These are phyloP conservation scores for Cryptococcus sp. DNA, from an alignment of 1,284 basidiomycete species.

Conservation along the genomic window DNA sequence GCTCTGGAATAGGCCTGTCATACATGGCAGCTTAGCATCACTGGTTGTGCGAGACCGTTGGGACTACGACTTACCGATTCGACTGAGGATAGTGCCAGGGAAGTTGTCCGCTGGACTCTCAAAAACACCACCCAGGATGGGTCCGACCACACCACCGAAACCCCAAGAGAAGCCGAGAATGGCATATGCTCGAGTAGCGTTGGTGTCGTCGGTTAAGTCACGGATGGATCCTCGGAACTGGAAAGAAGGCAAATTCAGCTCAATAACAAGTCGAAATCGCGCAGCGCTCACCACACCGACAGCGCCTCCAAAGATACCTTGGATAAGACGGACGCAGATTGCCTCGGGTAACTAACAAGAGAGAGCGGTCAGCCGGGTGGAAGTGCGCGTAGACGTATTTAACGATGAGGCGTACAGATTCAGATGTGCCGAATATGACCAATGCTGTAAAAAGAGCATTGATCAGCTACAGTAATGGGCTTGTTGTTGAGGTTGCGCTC, in stretches of 20 bases:
- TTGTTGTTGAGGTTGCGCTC: neutral
- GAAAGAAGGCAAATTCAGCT: slow-evolving; percentile 18
- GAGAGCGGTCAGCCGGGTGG: neutral
- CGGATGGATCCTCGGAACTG: slow-evolving; percentile 73
- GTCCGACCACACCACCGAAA: slow-evolving; percentile 68
- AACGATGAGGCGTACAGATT: slow-evolving; percentile 53
- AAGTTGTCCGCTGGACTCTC: slow-evolving; percentile 84
- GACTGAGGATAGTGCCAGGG: slow-evolving; percentile 66
- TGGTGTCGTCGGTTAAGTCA: slow-evolving; percentile 74
- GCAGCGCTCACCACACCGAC: slow-evolving; percentile 77
- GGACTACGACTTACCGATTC: slow-evolving; percentile 50
- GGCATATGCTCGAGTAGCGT: slow-evolving; percentile 91
- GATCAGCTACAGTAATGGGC: slow-evolving; percentile 3
- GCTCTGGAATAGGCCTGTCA: slow-evolving; percentile 63
- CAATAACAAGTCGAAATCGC: neutral
- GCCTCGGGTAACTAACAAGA: slow-evolving; percentile 66
- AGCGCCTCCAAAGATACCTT: slow-evolving; percentile 93
- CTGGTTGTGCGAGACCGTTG: neutral
- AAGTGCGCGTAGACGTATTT: neutral
- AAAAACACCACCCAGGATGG: slow-evolving; percentile 81
- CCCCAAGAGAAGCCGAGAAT: slow-evolving; percentile 96
- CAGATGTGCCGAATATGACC: slow-evolving; percentile 81
- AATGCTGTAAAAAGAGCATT: slow-evolving; percentile 47
- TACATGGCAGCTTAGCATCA: no score
- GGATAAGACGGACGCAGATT: slow-evolving; percentile 81